Conservation (phyloP, 768 basidiomycete genomes). For the Russula ochroleuca region DNA sequence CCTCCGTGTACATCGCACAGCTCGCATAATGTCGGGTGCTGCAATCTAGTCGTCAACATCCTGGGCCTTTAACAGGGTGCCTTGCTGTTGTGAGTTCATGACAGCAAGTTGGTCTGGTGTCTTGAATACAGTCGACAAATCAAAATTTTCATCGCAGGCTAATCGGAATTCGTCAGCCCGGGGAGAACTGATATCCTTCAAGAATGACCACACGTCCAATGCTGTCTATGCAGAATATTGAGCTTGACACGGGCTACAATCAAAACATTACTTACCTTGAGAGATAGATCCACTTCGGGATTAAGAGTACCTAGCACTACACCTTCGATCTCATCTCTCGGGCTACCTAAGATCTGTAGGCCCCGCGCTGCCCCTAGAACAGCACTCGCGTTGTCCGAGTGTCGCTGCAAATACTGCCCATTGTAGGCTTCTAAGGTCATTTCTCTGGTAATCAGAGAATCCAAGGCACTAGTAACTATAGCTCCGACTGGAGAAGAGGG, state of each 20-base stretch:
- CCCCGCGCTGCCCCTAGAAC: conserved; percentile 64
- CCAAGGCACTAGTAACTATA: conserved; percentile 46
- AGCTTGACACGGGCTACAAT: not conserved
- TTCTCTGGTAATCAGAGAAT: conserved; percentile 52
- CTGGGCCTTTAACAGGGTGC: conserved; percentile 14
- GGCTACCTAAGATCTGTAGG: conserved; percentile 42
- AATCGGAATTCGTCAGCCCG: conserved; percentile 59
- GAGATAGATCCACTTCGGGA: conserved; percentile 41
- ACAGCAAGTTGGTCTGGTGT: conserved; percentile 45
- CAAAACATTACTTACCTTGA: conserved; percentile 41
- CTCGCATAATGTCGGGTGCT: not conserved
- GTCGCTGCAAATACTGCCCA: conserved; percentile 67
- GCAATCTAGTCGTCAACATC: conserved; percentile 17
- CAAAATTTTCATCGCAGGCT: conserved; percentile 51
- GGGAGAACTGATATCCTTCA: conserved; percentile 47
- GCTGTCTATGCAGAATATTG: conserved; percentile 44
- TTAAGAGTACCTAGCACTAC: conserved; percentile 48
- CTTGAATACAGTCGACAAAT: conserved; percentile 65
- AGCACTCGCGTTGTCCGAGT: conserved; percentile 47
- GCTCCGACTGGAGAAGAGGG: conserved; percentile 46
- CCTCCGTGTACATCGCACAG: not conserved
- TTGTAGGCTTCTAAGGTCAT: conserved; percentile 64
- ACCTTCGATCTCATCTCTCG: conserved; percentile 57
- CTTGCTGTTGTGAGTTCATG: conserved; percentile 33
- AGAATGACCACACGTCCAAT: conserved; percentile 44